Evolutionary conservation across 805 yeast genomes (phyloP).

Genomic region (Pichia californica): DNA sequence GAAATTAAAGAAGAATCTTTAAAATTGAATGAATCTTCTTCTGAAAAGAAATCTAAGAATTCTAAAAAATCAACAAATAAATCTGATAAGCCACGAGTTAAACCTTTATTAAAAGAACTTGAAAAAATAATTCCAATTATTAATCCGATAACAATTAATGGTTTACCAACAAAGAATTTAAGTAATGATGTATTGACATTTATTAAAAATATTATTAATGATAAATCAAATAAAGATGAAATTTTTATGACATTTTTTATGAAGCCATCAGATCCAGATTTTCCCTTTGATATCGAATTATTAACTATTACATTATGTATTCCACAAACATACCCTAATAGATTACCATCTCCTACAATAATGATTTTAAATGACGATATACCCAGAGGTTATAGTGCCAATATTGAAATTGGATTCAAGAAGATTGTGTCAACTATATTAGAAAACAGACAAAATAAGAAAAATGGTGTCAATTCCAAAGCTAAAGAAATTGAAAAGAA

Average conservation of each 20-base stretch:
- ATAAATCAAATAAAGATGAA: conserved; percentile 14
- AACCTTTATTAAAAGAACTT: conserved; percentile 19
- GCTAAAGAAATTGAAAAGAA: not conserved
- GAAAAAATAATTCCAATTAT: conserved; percentile 14
- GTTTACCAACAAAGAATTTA: conserved; percentile 19
- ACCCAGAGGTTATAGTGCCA: conserved; percentile 60
- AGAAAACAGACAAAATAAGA: conserved; percentile 21
- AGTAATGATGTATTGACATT: conserved; percentile 17
- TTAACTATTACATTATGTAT: conserved; percentile 47
- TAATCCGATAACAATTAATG: conserved; percentile 25
- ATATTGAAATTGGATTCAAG: conserved; percentile 60
- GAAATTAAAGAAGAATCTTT: no score
- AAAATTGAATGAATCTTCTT: no score
- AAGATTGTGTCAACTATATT: conserved; percentile 38
- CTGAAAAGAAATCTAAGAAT: not conserved
- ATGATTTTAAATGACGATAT: conserved; percentile 59
- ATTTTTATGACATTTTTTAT: conserved; percentile 40
- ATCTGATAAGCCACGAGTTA: not conserved
- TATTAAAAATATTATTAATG: conserved; percentile 13
- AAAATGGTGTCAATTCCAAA: not conserved
- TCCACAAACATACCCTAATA: conserved; percentile 49
- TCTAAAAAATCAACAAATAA: not conserved
- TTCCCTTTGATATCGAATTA: conserved; percentile 56
- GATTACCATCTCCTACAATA: conserved; percentile 40
- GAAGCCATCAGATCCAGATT: conserved; percentile 64